Evolutionary conservation across 345 rosid genomes (phyloP), one percentile per base, ranked within the genome.

Genomic region (Eucalyptus urophylla): DNA sequence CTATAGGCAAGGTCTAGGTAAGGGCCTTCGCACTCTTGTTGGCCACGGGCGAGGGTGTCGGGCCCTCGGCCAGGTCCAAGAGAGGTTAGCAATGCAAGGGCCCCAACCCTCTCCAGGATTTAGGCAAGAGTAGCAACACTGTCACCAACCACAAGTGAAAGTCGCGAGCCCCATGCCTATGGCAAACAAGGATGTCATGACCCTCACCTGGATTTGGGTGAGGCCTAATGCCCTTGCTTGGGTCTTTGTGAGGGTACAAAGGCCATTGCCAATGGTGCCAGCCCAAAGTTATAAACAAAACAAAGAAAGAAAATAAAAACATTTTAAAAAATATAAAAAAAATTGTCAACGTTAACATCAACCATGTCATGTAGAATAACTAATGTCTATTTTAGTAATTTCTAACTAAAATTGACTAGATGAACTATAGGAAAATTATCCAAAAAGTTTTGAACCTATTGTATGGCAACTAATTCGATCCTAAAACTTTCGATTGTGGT

Each of bases 351-450:
- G 1, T 56, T 4, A 56, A 5, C 62, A 9, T 24, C 1, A 0
- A 24, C 1, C 11, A 4, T 2, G 13, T 2, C 0, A 24, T 1
- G 3, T 56, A 56, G 1, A 56, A 56, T 22, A 56, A 1, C 6
- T 1, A 56, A 56, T 0, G 13, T 10, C 14, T 25, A 56, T 2
- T 14, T 24, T 4, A 24, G 27, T 0, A 4, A 56, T 56, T 56
- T 56, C 29, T 56, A 56, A 0, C 1, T 10, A 24, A 56, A 56
- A 56, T 56, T 56, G 12, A 9, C 29, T 25, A 24, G 13, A 56
- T 24, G 2, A 6, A 4, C 1, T 24, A 56, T 22, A 1, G 14
- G 3, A 56, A 56, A 56, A 24, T 56, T 24, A 25, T 56, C 14
- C 62, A 56, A 56, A 56, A 56, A 10, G 13, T 56, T 56, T 11